Percentiles rank a stretch among this genome's conserved stretches.
Evolutionary conservation across 148 eudicot species (phyloP).

Genomic region (Beta vulgaris): DNA sequence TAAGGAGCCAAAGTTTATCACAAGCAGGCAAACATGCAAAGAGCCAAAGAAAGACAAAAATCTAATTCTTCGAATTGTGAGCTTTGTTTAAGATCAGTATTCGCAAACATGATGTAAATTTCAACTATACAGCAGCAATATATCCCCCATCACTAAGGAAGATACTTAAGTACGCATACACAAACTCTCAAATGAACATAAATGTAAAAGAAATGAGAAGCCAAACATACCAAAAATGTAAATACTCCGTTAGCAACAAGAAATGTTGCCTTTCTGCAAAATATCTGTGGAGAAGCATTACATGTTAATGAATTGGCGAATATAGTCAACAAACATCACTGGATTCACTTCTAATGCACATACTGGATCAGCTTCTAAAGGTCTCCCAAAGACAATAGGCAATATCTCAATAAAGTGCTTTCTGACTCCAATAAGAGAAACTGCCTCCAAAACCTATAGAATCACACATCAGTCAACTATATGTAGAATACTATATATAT

Average conservation of each 20-base stretch:
- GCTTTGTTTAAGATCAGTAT: neutral
- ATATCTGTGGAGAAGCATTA: conserved; percentile 51
- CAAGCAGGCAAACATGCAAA: neutral
- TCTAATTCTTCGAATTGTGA: neutral
- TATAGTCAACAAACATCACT: conserved; percentile 6
- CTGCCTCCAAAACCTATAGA: conserved; percentile 68
- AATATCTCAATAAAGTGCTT: conserved; percentile 67
- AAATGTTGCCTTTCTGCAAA: conserved; percentile 78
- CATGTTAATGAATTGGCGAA: conserved; percentile 12
- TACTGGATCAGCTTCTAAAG: conserved; percentile 94
- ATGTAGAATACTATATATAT: neutral
- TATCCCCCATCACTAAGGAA: neutral
- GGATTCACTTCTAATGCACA: conserved; percentile 7
- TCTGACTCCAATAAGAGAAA: conserved; percentile 65
- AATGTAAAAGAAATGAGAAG: neutral
- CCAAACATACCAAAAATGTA: conserved; percentile 62
- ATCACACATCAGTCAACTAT: conserved; percentile 14
- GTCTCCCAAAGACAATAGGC: conserved; percentile 69
- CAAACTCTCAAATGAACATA: neutral
- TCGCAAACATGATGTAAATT: neutral
- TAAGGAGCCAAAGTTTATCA: neutral
- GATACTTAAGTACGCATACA: neutral
- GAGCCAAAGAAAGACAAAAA: neutral
- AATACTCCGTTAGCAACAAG: conserved; percentile 72
- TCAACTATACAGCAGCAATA: neutral